Base-by-base conservation (phyloP, 208 protist genomes). In the Crithidia fasciculata region DNA sequence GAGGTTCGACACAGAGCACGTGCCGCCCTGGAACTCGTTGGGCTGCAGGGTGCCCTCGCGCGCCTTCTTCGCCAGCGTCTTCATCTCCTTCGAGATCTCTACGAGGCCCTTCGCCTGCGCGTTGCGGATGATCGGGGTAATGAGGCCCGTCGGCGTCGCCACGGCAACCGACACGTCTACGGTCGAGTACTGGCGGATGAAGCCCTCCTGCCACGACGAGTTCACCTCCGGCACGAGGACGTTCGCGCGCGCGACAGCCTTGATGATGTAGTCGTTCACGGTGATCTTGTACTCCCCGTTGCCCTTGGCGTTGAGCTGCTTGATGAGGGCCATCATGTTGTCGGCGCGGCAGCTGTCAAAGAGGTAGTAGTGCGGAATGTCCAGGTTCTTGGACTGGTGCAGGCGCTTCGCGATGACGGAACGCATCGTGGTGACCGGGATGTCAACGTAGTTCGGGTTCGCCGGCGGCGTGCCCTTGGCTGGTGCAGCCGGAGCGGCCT, bases 181-280 rank as follows among this genome's bases (percentile, higher is more conserved):
- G 39, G 87, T 94, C 60, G 92, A 78, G 83, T 96, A 98, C 86
- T 93, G 86, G 56, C 98, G 90, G 63, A 99, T 98, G 67, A 92
- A 88, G 61, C 84, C 80, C 12, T 90, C 97, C 65, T 91, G 89
- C 96, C 96, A 99, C 4, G 93, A 91, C 37, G 87, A 81, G 84
- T 99, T 99, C 65, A 93, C 93, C 70, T 91, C 90, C 41, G 97
- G 98, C 37, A 98, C 94, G 36, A 98, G 71, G 69, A 83, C 75
- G 77, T 91, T 93, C 49, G 93, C 88, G 69, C 89, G 81, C 39
- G 93, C 91, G 40, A 92, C 81, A 36, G 95, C 96, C 87, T 98
- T 99, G 76, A 99, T 94, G 69, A 99, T 90, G 83, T 99, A 99
- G 81, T 99, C 98, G 78, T 99, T 99, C 49, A 99, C 87, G n/a